A percentile compares a stretch with the other conserved stretches of the same genome.
phyloP scores from a whole-genome alignment of 768 basidiomycete species.

The Rhizopogon sp. region DNA sequence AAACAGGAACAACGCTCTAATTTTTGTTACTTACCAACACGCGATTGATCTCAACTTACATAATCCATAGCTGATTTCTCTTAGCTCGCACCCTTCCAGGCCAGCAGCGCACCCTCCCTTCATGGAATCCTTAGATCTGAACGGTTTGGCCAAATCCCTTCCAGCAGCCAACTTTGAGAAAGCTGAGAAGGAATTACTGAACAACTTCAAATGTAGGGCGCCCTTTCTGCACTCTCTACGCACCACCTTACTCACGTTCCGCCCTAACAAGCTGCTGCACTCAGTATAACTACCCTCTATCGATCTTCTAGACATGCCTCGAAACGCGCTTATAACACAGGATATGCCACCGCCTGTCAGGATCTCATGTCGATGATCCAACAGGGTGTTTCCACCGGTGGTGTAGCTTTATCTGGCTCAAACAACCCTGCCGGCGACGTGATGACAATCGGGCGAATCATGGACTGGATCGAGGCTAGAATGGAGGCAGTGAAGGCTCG shows the following conservation, averaged over 20 bases:
- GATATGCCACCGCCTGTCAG: constrained; percentile 75
- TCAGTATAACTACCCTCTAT: constrained; percentile 82
- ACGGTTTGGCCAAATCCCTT: constrained; percentile 72
- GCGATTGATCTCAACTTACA: constrained; percentile 1
- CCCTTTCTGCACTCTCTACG: neutral
- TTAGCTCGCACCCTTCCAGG: too few relatives aligned
- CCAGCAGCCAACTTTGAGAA: constrained; percentile 66
- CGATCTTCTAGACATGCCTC: constrained; percentile 73
- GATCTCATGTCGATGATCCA: constrained; percentile 81
- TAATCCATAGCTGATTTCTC: neutral
- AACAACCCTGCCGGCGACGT: constrained; percentile 48
- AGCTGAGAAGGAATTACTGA: constrained; percentile 74
- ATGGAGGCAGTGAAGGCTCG: constrained; percentile 69
- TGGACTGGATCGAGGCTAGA: constrained; percentile 84
- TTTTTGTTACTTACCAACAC: neutral
- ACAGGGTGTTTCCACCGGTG: constrained; percentile 67
- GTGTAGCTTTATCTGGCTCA: constrained; percentile 34
- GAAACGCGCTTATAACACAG: constrained; percentile 76
- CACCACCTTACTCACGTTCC: constrained; percentile 16
- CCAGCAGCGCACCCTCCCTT: neutral
- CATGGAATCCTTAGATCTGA: constrained; percentile 78
- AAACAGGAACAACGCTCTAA: too few relatives aligned
- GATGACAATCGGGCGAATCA: constrained; percentile 72
- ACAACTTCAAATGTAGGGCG: constrained; percentile 71
- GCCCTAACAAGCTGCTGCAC: constrained; percentile 57